Percentiles rank a stretch among this genome's conserved stretches.
Conservation (phyloP, 179 eudicot species). For the Corrigiola litoralis region DNA sequence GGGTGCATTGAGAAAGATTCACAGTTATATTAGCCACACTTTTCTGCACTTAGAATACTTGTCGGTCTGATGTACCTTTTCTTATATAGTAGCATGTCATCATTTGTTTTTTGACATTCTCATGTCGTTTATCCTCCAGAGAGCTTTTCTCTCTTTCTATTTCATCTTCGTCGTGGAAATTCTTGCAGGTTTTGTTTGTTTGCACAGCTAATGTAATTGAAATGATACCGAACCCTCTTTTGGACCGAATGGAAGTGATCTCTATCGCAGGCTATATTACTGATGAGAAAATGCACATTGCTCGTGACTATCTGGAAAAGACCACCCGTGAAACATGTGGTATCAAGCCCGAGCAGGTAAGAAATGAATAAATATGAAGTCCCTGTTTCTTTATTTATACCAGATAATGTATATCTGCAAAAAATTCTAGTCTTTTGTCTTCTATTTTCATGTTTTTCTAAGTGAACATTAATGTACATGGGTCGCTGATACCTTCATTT, state of each 20-base stretch:
- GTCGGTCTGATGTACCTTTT: neutral
- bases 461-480: neutral
- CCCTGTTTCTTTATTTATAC: neutral
- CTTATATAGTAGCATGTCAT: neutral
- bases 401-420: too few species aligned
- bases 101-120: neutral
- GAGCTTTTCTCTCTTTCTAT: neutral
- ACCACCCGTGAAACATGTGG: constrained; percentile 91
- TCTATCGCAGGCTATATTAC: constrained; percentile 93
- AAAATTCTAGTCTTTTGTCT: too few species aligned
- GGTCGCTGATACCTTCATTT: constrained; percentile 7
- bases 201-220: constrained; percentile 97
- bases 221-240: constrained; percentile 76
- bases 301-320: constrained; percentile 95
- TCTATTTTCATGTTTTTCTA: neutral
- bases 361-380: neutral
- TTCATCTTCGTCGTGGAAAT: neutral
- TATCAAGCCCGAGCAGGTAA: constrained; percentile 85
- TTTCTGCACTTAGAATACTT: too few species aligned
- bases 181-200: constrained; percentile 90
- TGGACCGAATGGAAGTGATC: constrained; percentile 98
- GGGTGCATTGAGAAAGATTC: neutral
- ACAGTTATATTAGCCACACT: neutral
- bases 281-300: constrained; percentile 99
- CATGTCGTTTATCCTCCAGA: too few species aligned